Evolutionary conservation across 352 stramenopile species (phyloP), one percentile per base, ranked within the genome.

Genomic region (Phytophthora hybrid): DNA sequence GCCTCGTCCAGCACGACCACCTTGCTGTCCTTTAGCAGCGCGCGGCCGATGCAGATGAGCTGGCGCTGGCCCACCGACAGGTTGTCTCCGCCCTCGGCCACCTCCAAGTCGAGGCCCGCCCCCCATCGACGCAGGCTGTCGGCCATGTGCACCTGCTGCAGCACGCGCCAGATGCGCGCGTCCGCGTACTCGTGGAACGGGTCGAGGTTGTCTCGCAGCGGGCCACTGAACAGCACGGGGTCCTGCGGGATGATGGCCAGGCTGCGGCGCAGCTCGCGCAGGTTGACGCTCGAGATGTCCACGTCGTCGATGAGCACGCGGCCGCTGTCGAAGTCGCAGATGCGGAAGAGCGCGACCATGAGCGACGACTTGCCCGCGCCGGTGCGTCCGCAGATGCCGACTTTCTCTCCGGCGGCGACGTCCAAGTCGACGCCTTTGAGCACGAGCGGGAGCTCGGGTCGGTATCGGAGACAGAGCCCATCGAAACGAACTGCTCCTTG

Each of bases 1-100:
- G 97, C 97, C 80, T 99, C 97, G 66, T 99, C 98, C 82, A 99
- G 90, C 16, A 99, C 77, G 14, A 99, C 79, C 44, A 99, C 95
- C 57, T 82, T 80, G 56, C 90, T 95, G 54, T 98, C 83, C 23
- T 89, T 84, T 10, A 99, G 77, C 62, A 99, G 75, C 8, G 97
- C 97, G 26, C 98, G 82, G n/a, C 84, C 98, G 55, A 99, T 91
- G 66, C 95, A 98, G 1, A 99, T 71, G 19, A 99, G 78, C 78
- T 99, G 97, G 4, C 96, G 81, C 79, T 99, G 44, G n/a, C 44
- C 44, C 44, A 52, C 44, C 44, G 44, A 52, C 41, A 98, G 95
- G 77, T 99, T 99, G 31, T 80, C 81, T 18, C 97, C 97, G 13
- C 87, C 87, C 64, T 99, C 95, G 2, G 91, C 85, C 8, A 99